phyloP scores from a whole-genome alignment of 78 protist genomes.

The Pigoraptor vietnamica region DNA sequence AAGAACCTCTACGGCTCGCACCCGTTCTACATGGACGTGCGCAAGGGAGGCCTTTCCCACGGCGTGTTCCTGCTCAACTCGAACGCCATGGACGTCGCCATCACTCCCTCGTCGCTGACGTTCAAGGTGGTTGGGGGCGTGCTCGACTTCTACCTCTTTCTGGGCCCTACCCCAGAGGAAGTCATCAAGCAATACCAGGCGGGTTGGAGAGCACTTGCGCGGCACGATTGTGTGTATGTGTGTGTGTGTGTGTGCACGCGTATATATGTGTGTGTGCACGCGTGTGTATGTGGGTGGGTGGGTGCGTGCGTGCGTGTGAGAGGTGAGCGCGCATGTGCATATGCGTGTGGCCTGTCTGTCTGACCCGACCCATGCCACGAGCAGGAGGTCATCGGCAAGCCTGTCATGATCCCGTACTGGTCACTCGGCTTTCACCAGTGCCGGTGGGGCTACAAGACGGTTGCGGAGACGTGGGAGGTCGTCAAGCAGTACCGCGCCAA shows the following conservation, averaged over 20 bases:
- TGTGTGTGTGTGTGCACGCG: no score
- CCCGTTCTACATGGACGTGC: constrained; percentile 40
- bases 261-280: no score
- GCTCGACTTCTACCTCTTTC: constrained; percentile 62
- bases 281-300: no score
- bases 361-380: not conserved
- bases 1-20: constrained; percentile 54
- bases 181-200: constrained; percentile 58
- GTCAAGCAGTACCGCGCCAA: not conserved
- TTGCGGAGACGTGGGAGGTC: constrained; percentile 25
- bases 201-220: no score
- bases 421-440: constrained; percentile 70
- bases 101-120: not conserved
- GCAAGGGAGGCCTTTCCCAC: constrained; percentile 25
- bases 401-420: constrained; percentile 70
- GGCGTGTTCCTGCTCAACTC: constrained; percentile 28
- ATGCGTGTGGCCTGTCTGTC: no score
- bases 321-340: no score
- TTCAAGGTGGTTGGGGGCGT: constrained; percentile 52
- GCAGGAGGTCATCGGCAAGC: constrained; percentile 49
- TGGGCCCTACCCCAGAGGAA: constrained; percentile 62
- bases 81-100: constrained; percentile 28
- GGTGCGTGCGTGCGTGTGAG: no score
- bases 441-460: constrained; percentile 68
- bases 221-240: no score